phyloP scores from a whole-genome alignment of 768 basidiomycete genomes.

The Filobasidium wieringae region DNA sequence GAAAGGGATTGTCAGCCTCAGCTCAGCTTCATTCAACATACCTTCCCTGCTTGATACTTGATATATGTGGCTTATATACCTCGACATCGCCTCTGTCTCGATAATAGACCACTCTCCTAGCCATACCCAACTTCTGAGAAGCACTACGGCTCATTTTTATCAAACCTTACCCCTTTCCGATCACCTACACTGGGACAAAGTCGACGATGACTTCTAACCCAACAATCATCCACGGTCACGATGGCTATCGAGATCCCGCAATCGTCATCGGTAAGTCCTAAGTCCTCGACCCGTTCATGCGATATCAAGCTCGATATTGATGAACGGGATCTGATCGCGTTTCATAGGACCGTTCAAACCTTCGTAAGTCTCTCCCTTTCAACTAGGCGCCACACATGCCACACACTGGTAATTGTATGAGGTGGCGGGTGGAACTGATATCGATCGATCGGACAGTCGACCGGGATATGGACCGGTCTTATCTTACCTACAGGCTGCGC shows the following conservation, averaged over 20 bases:
- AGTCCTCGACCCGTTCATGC: not conserved
- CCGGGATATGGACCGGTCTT: constrained; percentile 38
- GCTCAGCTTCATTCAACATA: too few relatives aligned
- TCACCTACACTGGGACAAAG: too few relatives aligned
- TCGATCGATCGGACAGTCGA: too few relatives aligned
- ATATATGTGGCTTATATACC: too few relatives aligned
- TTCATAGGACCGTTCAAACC: constrained; percentile 11
- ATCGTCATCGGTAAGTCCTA: constrained; percentile 11
- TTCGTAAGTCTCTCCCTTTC: not conserved
- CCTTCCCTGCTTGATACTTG: too few relatives aligned
- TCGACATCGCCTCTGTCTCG: too few relatives aligned
- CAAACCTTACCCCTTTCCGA: too few relatives aligned
- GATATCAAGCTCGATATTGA: not conserved
- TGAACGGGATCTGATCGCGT: not conserved
- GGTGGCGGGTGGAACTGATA: not conserved
- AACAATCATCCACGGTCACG: constrained; percentile 4
- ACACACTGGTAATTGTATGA: not conserved
- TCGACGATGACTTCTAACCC: not conserved
- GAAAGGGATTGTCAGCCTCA: too few relatives aligned
- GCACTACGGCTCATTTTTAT: too few relatives aligned
- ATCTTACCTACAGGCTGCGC: constrained; percentile 36
- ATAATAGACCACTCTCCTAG: too few relatives aligned
- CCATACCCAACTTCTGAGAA: too few relatives aligned
- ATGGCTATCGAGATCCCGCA: constrained; percentile 15
- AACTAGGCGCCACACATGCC: too few relatives aligned